Conservation (phyloP, 1,284 basidiomycete genomes). For the Cyathus pygmaeus region DNA sequence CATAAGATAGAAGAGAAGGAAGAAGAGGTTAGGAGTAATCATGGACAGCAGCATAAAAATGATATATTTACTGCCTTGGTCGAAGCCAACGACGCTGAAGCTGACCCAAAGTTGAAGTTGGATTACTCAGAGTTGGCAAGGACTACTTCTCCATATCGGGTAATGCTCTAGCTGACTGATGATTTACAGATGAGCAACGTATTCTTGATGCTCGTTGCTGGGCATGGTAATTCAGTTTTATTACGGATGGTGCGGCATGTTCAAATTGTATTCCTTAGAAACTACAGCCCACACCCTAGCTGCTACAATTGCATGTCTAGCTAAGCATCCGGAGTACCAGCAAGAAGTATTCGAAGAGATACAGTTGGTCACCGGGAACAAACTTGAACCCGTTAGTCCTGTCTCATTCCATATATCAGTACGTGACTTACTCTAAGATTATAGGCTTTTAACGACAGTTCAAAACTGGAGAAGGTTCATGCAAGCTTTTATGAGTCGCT, state of each 20-base stretch:
- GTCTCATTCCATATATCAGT: background rate
- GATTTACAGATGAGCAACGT: conserved; percentile 60
- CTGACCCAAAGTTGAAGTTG: conserved; percentile 54
- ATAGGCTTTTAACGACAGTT: conserved; percentile 55
- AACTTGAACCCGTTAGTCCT: conserved; percentile 48
- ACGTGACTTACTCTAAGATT: background rate
- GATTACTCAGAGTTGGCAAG: conserved; percentile 60
- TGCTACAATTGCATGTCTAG: conserved; percentile 57
- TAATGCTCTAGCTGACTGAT: background rate
- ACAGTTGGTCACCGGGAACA: conserved; percentile 48
- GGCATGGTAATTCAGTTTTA: conserved; percentile 52
- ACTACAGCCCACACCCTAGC: conserved; percentile 61
- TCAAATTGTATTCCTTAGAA: conserved; percentile 41
- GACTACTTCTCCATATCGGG: background rate
- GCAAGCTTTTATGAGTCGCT: conserved; percentile 56
- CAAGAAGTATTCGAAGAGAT: conserved; percentile 59
- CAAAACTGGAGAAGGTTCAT: conserved; percentile 55
- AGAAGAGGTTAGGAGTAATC: conserved; percentile 13
- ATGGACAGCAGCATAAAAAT: background rate
- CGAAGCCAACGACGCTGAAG: conserved; percentile 55
- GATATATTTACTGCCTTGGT: conserved; percentile 63
- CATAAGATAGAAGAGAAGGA: conserved; percentile 48
- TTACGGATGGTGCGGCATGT: too few species aligned
- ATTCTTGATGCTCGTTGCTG: conserved; percentile 63
- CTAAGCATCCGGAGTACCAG: conserved; percentile 55